A percentile compares a stretch with the other conserved stretches of the same genome.
Conservation (phyloP, 441 rosid species). For the Kokia cookei region DNA sequence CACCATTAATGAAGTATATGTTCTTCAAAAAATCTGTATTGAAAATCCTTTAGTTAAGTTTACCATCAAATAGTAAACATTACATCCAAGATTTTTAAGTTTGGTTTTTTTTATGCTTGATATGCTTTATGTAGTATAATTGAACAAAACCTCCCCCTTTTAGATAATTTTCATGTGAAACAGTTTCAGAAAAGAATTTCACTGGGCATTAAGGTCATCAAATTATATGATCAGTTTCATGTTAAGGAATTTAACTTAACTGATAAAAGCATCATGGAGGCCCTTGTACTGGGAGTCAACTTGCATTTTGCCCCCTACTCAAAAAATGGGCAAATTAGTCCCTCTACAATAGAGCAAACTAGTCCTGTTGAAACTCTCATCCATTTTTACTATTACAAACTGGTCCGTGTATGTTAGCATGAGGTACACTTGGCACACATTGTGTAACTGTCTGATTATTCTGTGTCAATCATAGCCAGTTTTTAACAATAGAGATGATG, state of each 20-base stretch:
- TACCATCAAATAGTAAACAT: background rate
- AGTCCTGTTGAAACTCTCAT: too few species aligned
- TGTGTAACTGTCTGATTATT: too few species aligned
- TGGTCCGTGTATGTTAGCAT: too few species aligned
- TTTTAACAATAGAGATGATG: too few species aligned
- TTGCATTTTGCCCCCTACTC: too few species aligned
- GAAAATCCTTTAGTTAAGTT: background rate
- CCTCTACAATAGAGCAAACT: too few species aligned
- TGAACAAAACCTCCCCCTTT: background rate
- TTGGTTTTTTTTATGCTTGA: background rate
- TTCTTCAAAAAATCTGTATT: background rate
- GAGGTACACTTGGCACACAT: too few species aligned
- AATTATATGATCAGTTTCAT: background rate
- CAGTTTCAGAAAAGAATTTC: background rate
- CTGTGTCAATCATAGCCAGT: too few species aligned
- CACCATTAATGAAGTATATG: background rate
- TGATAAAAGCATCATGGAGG: too few species aligned
- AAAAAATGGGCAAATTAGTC: too few species aligned
- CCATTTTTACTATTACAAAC: too few species aligned
- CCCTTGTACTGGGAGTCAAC: too few species aligned
- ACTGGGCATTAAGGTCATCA: background rate
- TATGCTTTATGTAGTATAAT: background rate
- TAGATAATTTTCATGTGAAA: background rate
- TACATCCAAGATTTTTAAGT: background rate
- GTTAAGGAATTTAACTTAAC: background rate